A percentile compares a stretch with the other conserved stretches of the same genome.
Conservation (phyloP, 2,329 filamentous ascomycete species). For the Xylaria hypoxylon region DNA sequence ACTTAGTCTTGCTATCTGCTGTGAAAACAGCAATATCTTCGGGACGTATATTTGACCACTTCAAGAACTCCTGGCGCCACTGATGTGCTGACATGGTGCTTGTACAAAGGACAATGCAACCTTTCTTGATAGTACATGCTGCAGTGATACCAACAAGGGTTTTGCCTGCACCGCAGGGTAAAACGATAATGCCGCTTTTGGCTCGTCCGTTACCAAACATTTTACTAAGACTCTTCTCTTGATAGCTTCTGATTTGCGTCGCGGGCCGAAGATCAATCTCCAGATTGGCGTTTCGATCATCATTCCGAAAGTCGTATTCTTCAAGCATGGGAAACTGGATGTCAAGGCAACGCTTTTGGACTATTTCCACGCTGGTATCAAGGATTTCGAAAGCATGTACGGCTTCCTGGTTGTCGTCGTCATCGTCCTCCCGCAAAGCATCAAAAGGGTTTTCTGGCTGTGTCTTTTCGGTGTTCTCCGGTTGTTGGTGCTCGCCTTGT, state of each 20-base stretch:
- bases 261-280: slow-evolving; percentile 93
- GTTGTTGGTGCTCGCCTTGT: slow-evolving; percentile 55
- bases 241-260: slow-evolving; percentile 91
- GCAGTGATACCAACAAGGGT: slow-evolving; percentile 98
- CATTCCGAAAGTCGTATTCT: slow-evolving; percentile 97
- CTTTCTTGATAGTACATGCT: slow-evolving; percentile 97
- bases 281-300: slow-evolving; percentile 87
- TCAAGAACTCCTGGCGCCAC: slow-evolving; percentile 95
- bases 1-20: slow-evolving; percentile 86
- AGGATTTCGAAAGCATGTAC: slow-evolving; percentile 95
- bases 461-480: slow-evolving; percentile 61
- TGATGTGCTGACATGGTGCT: slow-evolving; percentile 98
- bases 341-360: slow-evolving; percentile 89
- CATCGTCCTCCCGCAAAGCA: slow-evolving; percentile 81
- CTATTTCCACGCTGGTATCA: slow-evolving; percentile 82
- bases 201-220: slow-evolving; percentile 99
- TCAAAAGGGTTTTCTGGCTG: slow-evolving; percentile 77
- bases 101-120: slow-evolving; percentile 93
- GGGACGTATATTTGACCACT: slow-evolving; percentile 96
- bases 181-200: slow-evolving; percentile 95
- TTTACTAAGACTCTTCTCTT: slow-evolving; percentile 97
- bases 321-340: slow-evolving; percentile 90
- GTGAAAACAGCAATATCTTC: slow-evolving; percentile 96
- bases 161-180: slow-evolving; percentile 97
- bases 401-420: slow-evolving; percentile 85